Evolutionary conservation across 345 rosid genomes (phyloP).

Genomic region (Populus nigra): DNA sequence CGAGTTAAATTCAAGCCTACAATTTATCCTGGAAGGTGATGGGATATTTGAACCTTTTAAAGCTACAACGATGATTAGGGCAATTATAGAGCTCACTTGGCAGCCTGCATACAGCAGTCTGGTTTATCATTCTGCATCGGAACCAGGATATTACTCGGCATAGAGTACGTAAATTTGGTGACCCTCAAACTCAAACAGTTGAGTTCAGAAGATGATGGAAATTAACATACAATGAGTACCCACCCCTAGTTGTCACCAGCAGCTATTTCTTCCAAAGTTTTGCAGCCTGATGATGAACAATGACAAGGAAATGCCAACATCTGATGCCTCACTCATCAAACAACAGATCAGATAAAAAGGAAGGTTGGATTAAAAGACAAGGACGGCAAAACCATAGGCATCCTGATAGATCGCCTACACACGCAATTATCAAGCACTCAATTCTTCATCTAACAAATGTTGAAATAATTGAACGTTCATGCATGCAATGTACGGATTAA

Average conservation of each 20-base stretch:
- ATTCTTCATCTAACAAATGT: no score
- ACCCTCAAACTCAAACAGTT: no score
- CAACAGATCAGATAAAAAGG: neutral
- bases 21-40: neutral
- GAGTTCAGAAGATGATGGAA: no score
- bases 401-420: no score
- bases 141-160: no score
- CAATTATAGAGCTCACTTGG: neutral
- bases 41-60: neutral
- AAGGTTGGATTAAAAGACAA: neutral
- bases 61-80: neutral
- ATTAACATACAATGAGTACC: no score
- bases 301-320: neutral
- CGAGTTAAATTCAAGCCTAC: neutral
- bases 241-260: neutral
- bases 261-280: neutral
- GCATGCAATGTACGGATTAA: neutral
- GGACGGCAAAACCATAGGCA: neutral
- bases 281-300: neutral
- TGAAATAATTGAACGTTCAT: neutral
- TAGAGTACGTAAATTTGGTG: no score
- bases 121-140: no score
- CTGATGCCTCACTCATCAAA: neutral
- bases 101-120: no score
- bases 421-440: neutral